Evolutionary conservation across 2,329 filamentous ascomycete genomes (phyloP).

Genomic region (Calonectria fujianensis): DNA sequence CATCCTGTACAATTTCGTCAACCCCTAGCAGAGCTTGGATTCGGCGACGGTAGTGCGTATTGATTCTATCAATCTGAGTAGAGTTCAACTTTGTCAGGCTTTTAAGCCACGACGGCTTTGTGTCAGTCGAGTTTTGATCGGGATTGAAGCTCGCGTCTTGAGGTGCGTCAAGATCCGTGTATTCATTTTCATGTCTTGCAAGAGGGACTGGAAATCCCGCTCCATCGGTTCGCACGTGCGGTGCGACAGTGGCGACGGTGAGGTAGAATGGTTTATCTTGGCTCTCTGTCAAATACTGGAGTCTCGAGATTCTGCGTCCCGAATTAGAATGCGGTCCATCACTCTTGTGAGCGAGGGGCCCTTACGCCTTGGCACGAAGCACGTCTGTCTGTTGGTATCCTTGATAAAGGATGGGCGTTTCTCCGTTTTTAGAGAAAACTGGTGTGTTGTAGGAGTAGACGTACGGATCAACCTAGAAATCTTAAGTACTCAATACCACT

Average conservation of each 20-base stretch:
- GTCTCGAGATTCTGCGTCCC: slow-evolving; percentile 16
- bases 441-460: slow-evolving; percentile 33
- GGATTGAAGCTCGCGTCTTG: slow-evolving; percentile 80
- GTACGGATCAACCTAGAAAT: slow-evolving; percentile 31
- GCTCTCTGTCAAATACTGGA: slow-evolving; percentile 33
- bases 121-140: neutral
- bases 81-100: slow-evolving; percentile 51
- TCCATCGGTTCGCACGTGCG: slow-evolving; percentile 50
- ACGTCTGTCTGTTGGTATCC: slow-evolving; percentile 42
- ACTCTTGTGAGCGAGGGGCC: neutral
- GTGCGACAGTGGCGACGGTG: slow-evolving; percentile 67
- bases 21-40: slow-evolving; percentile 65
- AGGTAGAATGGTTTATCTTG: slow-evolving; percentile 71
- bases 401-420: slow-evolving; percentile 32
- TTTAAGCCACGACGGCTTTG: slow-evolving; percentile 34
- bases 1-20: slow-evolving; percentile 64
- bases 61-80: slow-evolving; percentile 22
- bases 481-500: neutral
- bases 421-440: slow-evolving; percentile 34
- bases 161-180: slow-evolving; percentile 74
- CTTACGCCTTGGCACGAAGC: slow-evolving; percentile 39
- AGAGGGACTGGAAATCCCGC: slow-evolving; percentile 61
- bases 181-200: slow-evolving; percentile 75
- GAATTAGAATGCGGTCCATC: neutral
- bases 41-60: slow-evolving; percentile 62